Evolutionary conservation across 2,329 filamentous ascomycete species (phyloP), one percentile per base, ranked within the genome.

Genomic region (Cadophora sp.): DNA sequence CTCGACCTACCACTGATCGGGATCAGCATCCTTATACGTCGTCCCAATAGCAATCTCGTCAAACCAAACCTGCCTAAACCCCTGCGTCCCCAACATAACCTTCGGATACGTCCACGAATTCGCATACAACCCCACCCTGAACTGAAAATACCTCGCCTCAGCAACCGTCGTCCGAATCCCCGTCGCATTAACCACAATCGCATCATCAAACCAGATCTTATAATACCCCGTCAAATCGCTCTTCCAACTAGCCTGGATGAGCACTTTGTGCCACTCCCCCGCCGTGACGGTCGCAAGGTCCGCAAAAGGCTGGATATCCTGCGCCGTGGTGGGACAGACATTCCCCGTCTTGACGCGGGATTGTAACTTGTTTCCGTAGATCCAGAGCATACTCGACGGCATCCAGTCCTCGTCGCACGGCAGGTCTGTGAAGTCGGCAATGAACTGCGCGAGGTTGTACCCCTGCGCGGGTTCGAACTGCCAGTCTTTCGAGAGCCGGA

Each of bases 361-460:
- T 20, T 75, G 73, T 7, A 85, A 79, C 75, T 81, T 77, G 72
- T 81, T 72, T 8, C 81, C 81, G 36, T 76, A 72, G 62, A 84
- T 70, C 80, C 80, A 84, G 48, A 85, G 67, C 83, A 85, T 83
- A 63, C 78, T 80, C 18, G 78, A 79, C 0, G 82, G 83, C 82
- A 84, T 84, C 71, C 76, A 84, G 64, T 20, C 30, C 30, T 80
- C 78, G 67, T 85, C 80, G 70, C 82, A 83, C 56, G 77, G 76
- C 3, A 79, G 76, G 68, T 80, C 78, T 1, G 75, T 74, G 67
- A 84, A 83, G 69, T 84, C 78, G 64, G 82, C 81, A 70, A 85
- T 85, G 77, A 84, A 85, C 75, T 85, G 83, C 0, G 79, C 81
- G 53, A 84, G 73, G 75, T 84, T 83, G 76, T 81, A 85, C 59